These are phyloP conservation scores for Phytopythium aichiense DNA, from an alignment of 352 stramenopile species.

Conservation along the genomic window DNA sequence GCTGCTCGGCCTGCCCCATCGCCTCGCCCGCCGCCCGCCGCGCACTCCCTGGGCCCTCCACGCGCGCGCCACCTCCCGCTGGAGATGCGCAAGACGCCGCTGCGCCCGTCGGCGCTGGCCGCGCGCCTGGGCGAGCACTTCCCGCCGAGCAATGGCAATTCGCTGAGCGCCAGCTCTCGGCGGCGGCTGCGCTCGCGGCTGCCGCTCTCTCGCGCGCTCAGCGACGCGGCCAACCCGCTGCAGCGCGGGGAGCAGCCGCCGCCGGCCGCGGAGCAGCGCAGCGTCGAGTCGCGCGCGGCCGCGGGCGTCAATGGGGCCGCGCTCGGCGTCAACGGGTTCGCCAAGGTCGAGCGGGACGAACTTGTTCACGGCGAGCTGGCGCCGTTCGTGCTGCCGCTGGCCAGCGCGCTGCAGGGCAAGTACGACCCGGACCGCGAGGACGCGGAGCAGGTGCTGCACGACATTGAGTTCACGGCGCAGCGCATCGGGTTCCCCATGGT, in stretches of 20 bases:
- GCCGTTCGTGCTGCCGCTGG: neutral
- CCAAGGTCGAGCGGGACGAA: neutral
- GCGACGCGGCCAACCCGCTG: slow-evolving; percentile 26
- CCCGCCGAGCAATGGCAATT: neutral
- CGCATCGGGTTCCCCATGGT: slow-evolving; percentile 70
- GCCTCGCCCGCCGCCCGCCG: neutral
- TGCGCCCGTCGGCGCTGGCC: slow-evolving; percentile 34
- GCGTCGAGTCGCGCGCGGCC: neutral
- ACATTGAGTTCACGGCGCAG: slow-evolving; percentile 67
- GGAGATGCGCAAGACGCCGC: slow-evolving; percentile 18
- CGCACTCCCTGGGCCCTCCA: neutral
- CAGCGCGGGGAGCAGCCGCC: neutral
- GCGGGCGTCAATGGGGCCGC: slow-evolving; percentile 7
- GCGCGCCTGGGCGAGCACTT: neutral
- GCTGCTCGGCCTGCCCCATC: neutral
- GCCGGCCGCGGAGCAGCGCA: neutral
- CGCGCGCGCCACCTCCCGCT: neutral
- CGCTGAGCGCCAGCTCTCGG: neutral
- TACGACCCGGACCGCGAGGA: slow-evolving; percentile 7
- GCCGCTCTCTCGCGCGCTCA: slow-evolving; percentile 40
- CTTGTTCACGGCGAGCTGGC: neutral
- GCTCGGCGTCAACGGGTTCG: slow-evolving; percentile 16
- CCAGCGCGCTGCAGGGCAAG: neutral
- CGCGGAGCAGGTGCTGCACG: slow-evolving; percentile 23
- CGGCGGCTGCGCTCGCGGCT: slow-evolving; percentile 14